Evolutionary conservation across 176 grass and related monocot genomes (phyloP).

Genomic region (Thalia dealbata): DNA sequence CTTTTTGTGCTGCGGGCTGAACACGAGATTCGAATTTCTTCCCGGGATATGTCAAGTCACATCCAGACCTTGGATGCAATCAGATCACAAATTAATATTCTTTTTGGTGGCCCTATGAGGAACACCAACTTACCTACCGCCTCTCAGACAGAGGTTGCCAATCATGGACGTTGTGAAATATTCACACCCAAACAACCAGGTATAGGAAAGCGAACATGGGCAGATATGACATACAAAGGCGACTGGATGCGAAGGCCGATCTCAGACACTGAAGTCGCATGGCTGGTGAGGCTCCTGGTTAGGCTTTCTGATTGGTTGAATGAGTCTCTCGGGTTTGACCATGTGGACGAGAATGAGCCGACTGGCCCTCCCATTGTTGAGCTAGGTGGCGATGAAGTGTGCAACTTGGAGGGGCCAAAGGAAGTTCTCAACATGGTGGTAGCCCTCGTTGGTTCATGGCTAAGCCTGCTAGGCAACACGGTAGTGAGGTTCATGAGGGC

Average conservation of each 20-base stretch:
- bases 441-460: constrained; percentile 31
- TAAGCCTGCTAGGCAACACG: constrained; percentile 32
- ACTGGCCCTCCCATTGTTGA: constrained; percentile 24
- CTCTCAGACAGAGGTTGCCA: constrained; percentile 13
- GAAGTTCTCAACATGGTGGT: constrained; percentile 37
- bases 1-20: constrained; percentile 58
- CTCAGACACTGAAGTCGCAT: constrained; percentile 70
- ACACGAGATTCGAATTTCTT: constrained; percentile 47
- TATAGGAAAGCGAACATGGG: constrained; percentile 29
- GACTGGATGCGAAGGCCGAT: constrained; percentile 81
- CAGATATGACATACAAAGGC: constrained; percentile 52
- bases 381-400: constrained; percentile 33
- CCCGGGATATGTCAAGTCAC: constrained; percentile 37
- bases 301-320: constrained; percentile 59
- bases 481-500: constrained; percentile 50
- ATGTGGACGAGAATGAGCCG: constrained; percentile 11
- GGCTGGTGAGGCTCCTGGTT: constrained; percentile 54
- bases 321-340: constrained; percentile 33
- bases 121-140: constrained; percentile 10
- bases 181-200: constrained; percentile 65
- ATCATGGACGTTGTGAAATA: constrained; percentile 32
- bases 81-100: constrained; percentile 33
- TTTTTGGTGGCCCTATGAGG: constrained; percentile 41
- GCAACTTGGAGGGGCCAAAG: constrained; percentile 32
- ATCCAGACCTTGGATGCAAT: constrained; percentile 43